These are phyloP conservation scores for slime mould (Dictyostelium discoideum) DNA, from an alignment of 78 protist species.

Conservation along the genomic window DNA sequence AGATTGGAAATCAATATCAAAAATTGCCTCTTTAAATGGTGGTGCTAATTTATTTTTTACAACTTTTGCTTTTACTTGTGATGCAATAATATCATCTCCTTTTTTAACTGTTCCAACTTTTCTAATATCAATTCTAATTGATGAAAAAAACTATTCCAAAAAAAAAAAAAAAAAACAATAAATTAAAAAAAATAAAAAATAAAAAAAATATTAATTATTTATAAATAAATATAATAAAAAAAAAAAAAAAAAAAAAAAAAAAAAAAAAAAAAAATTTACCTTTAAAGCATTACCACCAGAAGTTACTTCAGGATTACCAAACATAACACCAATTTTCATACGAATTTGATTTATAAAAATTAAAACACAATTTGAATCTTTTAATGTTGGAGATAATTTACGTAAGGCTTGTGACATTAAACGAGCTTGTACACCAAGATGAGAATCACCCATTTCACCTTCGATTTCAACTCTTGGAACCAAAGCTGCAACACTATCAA, in stretches of 20 bases:
- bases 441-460: conserved; percentile 88
- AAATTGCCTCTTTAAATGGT: conserved; percentile 83
- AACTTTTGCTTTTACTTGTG: conserved; percentile 62
- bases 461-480: conserved; percentile 85
- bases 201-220: too few species aligned
- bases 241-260: too few species aligned
- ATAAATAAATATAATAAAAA: too few species aligned
- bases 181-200: too few species aligned
- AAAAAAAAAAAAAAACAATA: too few species aligned
- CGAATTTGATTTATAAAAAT: conserved; percentile 87
- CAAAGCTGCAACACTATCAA: conserved; percentile 88
- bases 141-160: conserved; percentile 37
- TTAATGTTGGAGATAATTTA: conserved; percentile 79
- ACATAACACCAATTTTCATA: conserved; percentile 88
- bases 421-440: conserved; percentile 86
- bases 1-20: conserved; percentile 81
- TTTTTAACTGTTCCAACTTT: conserved; percentile 73
- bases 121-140: conserved; percentile 75
- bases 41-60: conserved; percentile 87
- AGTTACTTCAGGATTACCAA: conserved; percentile 87
- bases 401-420: conserved; percentile 86
- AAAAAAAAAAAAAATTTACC: neutral
- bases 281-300: conserved; percentile 88
- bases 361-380: conserved; percentile 62
- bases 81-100: conserved; percentile 77